Evolutionary conservation across 2,329 filamentous ascomycete species (phyloP).

Genomic region (Rasamsonia emersonii): DNA sequence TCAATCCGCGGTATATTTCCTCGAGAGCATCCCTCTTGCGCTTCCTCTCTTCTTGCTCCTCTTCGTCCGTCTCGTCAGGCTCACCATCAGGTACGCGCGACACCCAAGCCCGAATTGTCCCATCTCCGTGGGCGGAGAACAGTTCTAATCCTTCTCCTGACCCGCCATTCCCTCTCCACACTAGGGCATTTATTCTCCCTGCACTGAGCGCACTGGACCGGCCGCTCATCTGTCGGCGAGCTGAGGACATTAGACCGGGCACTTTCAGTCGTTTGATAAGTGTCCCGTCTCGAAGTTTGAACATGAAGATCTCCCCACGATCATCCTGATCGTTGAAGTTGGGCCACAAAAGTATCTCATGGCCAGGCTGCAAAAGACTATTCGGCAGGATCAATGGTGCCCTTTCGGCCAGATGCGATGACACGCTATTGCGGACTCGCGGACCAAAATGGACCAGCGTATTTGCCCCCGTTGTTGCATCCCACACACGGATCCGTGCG

Average conservation of each 20-base stretch:
- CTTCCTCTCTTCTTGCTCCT: conserved; percentile 45
- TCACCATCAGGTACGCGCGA: conserved; percentile 48
- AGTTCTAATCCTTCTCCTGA: conserved; percentile 55
- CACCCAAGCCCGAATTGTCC: conserved; percentile 72
- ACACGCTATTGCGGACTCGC: conserved; percentile 60
- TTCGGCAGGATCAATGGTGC: conserved; percentile 57
- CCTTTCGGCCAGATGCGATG: conserved; percentile 50
- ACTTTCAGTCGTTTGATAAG: conserved; percentile 63
- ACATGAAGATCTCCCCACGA: conserved; percentile 61
- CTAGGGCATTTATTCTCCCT: conserved; percentile 64
- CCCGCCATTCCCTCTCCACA: conserved; percentile 60
- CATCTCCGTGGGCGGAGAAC: conserved; percentile 77
- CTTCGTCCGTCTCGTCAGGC: conserved; percentile 36
- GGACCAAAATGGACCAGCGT: conserved; percentile 84
- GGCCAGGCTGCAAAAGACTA: conserved; percentile 45
- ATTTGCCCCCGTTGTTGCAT: conserved; percentile 71
- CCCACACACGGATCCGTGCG: conserved; percentile 77
- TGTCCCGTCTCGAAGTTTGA: conserved; percentile 69
- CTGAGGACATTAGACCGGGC: conserved; percentile 43
- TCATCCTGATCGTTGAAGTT: conserved; percentile 63
- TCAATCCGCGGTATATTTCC: conserved; percentile 69
- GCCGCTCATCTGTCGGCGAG: conserved; percentile 26
- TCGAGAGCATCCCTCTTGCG: conserved; percentile 72
- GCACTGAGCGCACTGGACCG: conserved; percentile 40
- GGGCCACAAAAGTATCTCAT: conserved; percentile 68